A percentile compares a stretch with the other conserved stretches of the same genome.
Conservation (phyloP, 768 basidiomycete genomes). For the Lactarius indigo region DNA sequence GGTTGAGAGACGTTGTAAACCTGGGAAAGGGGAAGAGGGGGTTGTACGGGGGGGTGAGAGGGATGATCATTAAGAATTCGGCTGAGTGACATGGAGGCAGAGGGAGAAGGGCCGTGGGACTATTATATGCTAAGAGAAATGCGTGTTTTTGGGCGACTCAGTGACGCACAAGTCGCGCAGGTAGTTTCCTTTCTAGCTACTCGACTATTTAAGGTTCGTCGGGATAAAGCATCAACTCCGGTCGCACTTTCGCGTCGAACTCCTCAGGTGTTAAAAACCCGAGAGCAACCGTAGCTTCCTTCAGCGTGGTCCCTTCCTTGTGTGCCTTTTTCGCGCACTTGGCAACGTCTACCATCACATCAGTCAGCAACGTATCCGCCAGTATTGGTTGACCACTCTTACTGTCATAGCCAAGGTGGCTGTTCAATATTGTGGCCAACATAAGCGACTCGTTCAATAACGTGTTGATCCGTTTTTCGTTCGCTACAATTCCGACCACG, state of each 20-base stretch:
- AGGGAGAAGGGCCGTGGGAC: constrained; percentile 23
- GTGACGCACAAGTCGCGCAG: constrained; percentile 26
- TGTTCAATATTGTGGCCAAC: constrained; percentile 97
- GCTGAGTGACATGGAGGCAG: constrained; percentile 27
- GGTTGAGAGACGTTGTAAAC: constrained; percentile 26
- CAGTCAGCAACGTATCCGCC: constrained; percentile 14
- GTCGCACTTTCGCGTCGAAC: constrained; percentile 91
- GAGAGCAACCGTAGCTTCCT: constrained; percentile 87
- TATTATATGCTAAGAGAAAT: constrained; percentile 1
- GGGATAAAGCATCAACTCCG: constrained; percentile 86
- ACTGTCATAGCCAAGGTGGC: constrained; percentile 96
- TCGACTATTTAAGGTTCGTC: constrained; percentile 41
- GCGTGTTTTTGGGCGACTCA: constrained; percentile 5
- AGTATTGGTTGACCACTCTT: constrained; percentile 35
- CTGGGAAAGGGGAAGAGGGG: constrained; percentile 32
- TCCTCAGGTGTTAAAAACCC: constrained; percentile 86
- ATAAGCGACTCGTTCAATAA: constrained; percentile 94
- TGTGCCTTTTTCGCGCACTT: constrained; percentile 99
- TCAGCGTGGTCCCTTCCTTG: constrained; percentile 94
- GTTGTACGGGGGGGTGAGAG: constrained; percentile 24
- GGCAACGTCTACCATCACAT: constrained; percentile 71
- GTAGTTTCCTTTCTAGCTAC: constrained; percentile 23
- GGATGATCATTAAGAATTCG: constrained; percentile 49
- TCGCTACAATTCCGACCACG: constrained; percentile 92
- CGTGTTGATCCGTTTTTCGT: constrained; percentile 87